These are phyloP conservation scores for Sporothrix globosa DNA, from an alignment of 2,329 filamentous ascomycete species.

Conservation along the genomic window DNA sequence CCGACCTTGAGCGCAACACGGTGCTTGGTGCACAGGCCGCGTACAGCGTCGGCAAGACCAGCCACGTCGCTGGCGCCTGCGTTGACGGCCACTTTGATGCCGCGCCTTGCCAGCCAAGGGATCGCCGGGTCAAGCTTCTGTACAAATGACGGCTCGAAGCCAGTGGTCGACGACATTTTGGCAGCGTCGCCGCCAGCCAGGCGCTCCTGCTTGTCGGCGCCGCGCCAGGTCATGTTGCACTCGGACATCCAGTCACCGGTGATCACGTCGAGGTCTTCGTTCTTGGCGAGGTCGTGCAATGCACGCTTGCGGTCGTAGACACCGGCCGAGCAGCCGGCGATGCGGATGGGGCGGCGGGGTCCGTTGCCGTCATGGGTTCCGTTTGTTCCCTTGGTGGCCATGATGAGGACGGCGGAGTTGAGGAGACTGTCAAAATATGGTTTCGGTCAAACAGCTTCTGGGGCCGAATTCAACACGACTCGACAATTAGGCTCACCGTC, in stretches of 20 bases:
- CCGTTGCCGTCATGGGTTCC: not conserved
- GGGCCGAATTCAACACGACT: not conserved
- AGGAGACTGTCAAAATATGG: not conserved
- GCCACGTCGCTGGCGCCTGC: constrained; percentile 42
- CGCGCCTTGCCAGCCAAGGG: constrained; percentile 37
- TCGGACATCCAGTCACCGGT: constrained; percentile 43
- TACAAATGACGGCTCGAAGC: constrained; percentile 45
- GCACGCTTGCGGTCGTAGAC: constrained; percentile 50
- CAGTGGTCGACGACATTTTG: constrained; percentile 39
- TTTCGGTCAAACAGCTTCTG: no score
- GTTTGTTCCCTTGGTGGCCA: constrained; percentile 10
- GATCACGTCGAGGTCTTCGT: constrained; percentile 44
- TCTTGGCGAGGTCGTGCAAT: constrained; percentile 47
- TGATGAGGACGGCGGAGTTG: not conserved
- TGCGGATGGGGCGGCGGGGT: constrained; percentile 43
- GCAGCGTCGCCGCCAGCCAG: constrained; percentile 36
- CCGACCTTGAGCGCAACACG: constrained; percentile 41
- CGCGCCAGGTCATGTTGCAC: constrained; percentile 43
- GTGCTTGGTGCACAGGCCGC: constrained; percentile 35
- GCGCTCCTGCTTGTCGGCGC: constrained; percentile 32
- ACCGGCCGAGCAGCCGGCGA: constrained; percentile 49
- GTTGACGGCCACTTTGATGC: constrained; percentile 43
- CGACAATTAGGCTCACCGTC: not conserved
- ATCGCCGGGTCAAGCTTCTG: constrained; percentile 42
- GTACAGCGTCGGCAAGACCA: constrained; percentile 33